phyloP scores from a whole-genome alignment of 2,329 filamentous ascomycete genomes.

The Lachnellula occidentalis region DNA sequence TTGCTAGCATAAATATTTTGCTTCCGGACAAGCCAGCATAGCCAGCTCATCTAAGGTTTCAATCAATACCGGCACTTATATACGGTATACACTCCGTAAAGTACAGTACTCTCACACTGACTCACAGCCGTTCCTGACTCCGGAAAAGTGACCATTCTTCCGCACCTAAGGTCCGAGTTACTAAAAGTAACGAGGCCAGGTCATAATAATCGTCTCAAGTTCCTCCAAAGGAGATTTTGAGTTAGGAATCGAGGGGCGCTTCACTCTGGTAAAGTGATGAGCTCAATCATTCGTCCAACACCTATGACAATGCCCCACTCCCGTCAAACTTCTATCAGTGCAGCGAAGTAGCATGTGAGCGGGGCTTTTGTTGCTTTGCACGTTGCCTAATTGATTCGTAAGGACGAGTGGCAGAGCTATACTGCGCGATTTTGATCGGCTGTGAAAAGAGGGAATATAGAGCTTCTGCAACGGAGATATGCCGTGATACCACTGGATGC shows the following conservation, averaged over 20 bases:
- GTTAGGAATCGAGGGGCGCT: background rate
- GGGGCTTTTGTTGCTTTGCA: background rate
- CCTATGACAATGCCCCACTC: background rate
- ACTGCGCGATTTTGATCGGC: background rate
- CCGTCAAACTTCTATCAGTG: background rate
- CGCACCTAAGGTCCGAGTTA: too few relatives aligned
- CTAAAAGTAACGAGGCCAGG: background rate
- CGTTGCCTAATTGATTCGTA: conserved; percentile 18
- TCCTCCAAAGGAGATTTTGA: background rate
- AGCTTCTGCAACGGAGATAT: background rate
- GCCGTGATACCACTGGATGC: background rate
- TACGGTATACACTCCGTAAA: too few relatives aligned
- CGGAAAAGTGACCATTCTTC: too few relatives aligned
- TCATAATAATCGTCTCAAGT: background rate
- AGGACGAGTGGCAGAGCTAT: conserved; percentile 7
- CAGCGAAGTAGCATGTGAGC: background rate
- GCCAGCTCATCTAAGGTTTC: too few relatives aligned
- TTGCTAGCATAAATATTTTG: background rate
- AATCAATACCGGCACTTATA: too few relatives aligned
- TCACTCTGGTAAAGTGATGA: background rate
- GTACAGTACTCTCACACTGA: too few relatives aligned
- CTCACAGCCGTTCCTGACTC: too few relatives aligned
- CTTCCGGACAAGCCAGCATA: too few relatives aligned
- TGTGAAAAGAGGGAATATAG: background rate
- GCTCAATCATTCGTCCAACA: too few relatives aligned